phyloP scores from a whole-genome alignment of 164 flowering plant species.

The Vitis cinerea region DNA sequence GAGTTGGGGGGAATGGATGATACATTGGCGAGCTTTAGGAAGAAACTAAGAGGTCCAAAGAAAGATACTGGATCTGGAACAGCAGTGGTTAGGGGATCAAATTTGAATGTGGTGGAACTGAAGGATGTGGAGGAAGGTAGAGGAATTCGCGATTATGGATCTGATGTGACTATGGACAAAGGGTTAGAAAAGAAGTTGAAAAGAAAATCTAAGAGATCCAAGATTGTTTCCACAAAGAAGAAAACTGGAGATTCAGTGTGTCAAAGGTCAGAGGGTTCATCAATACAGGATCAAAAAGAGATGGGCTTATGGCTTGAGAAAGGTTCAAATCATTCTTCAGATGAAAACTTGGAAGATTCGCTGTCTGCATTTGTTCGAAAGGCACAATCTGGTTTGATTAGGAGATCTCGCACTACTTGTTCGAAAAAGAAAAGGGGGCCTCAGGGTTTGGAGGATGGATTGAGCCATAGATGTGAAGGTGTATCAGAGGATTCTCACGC shows the following conservation, averaged over 20 bases:
- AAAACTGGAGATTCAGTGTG: constrained; percentile 2
- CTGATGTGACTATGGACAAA: constrained; percentile 13
- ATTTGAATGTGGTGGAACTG: constrained; percentile 6
- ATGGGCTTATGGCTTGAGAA: constrained; percentile 12
- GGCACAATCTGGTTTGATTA: constrained; percentile 35
- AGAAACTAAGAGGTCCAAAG: constrained; percentile 69
- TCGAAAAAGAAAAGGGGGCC: constrained; percentile 19
- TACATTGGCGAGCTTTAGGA: constrained; percentile 69
- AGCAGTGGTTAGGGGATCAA: constrained; percentile 16
- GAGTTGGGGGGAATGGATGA: constrained; percentile 66
- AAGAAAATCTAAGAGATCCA: constrained; percentile 26
- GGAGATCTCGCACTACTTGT: constrained; percentile 27
- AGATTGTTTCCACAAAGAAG: constrained; percentile 13
- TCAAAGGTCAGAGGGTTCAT: constrained; percentile 1
- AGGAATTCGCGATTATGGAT: constrained; percentile 22
- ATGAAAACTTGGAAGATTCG: constrained; percentile 37
- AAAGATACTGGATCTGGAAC: constrained; percentile 34
- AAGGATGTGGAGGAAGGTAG: constrained; percentile 22
- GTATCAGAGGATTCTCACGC: constrained; percentile 14
- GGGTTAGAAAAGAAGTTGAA: constrained; percentile 17
- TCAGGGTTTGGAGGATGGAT: constrained; percentile 23
- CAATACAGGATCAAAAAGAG: constrained; percentile 19
- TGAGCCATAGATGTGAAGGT: constrained; percentile 18
- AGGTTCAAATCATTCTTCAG: constrained; percentile 17
- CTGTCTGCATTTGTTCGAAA: constrained; percentile 41